Evolutionary conservation across 192 early-diverging fungal genomes (phyloP), one percentile per base, ranked within the genome.

Genomic region (Funneliformis mosseae): DNA sequence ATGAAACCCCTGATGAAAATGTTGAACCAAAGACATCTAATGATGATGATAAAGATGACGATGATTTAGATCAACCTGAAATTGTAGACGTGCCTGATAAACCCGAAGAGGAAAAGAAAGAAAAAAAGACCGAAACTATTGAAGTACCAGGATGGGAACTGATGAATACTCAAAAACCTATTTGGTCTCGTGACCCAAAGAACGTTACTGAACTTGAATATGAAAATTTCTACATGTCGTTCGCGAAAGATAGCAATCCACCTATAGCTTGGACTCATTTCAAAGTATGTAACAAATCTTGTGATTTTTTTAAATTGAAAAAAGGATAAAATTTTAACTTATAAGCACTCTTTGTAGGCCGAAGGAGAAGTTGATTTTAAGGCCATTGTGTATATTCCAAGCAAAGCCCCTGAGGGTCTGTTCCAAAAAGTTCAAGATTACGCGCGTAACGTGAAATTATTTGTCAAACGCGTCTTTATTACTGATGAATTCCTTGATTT

Each of bases 401-500:
- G 82, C 45, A 87, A 86, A 79, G 90, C 90, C 33, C 90, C 91
- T 45, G 79, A 81, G 45, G 85, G 88, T 48, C 85, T 91, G 69
- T 88, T 89, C 79, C 83, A 91, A 88, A 81, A 84, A 50, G 67
- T 83, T 46, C 87, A 92, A 80, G 83, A 89, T 25, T 76, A 43
- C 23, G 69, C 80, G 12, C 70, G 76, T 48, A 97, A 94, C 71
- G 88, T 99, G 78, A 96, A 94, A 86, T 89, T 99, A 70, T 99
- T 96, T 88, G 97, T 98, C 69, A 92, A 95, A 81, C 92, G 95
- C 69, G 96, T 99, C 14, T 97, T 99, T 84, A 98, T 99, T 80
- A 98, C 97, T 70, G 95, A 98, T 69, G 97, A 98, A 45, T 88
- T 93, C 50, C 43, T 77, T 18, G 94, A 95, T 46, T 93, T 99